phyloP scores from a whole-genome alignment of 1,139 yeast species.

The Hyphopichia buzzinii region DNA sequence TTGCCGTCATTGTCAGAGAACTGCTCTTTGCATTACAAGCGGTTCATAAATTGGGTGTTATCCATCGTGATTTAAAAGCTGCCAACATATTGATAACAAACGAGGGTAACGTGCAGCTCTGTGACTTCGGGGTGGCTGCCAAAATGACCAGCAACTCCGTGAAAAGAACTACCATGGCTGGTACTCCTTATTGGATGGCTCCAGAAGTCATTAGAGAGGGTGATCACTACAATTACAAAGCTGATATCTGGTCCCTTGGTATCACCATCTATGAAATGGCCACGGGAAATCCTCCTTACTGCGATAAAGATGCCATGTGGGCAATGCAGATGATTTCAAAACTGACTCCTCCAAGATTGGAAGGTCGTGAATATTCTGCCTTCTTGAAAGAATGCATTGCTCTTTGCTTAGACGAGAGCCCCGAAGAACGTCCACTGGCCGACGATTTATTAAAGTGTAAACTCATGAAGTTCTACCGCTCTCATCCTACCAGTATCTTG shows the following conservation, averaged over 20 bases:
- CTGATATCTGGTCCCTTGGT: slow-evolving; percentile 93
- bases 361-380: slow-evolving; percentile 80
- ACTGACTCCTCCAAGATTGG: slow-evolving; percentile 90
- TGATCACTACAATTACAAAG: slow-evolving; percentile 76
- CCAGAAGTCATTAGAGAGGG: slow-evolving; percentile 98
- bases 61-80: slow-evolving; percentile 94
- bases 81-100: slow-evolving; percentile 89
- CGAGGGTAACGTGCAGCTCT: slow-evolving; percentile 85
- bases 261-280: slow-evolving; percentile 92
- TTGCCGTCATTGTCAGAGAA: slow-evolving; percentile 81
- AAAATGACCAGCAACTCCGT: slow-evolving; percentile 74
- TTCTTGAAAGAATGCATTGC: slow-evolving; percentile 86
- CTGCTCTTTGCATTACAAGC: slow-evolving; percentile 71
- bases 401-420: slow-evolving; percentile 87
- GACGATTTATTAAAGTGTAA: slow-evolving; percentile 77
- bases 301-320: slow-evolving; percentile 91
- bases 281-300: slow-evolving; percentile 96
- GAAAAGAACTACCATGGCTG: slow-evolving; percentile 93
- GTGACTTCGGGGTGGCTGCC: slow-evolving; percentile 99
- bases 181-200: slow-evolving; percentile 99
- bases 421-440: slow-evolving; percentile 83
- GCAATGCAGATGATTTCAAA: slow-evolving; percentile 94
- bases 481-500: slow-evolving; percentile 56
- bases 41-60: slow-evolving; percentile 87
- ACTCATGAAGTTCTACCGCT: slow-evolving; percentile 63